These are phyloP conservation scores for Mycena leptocephala DNA, from an alignment of 768 basidiomycete genomes.

Conservation along the genomic window DNA sequence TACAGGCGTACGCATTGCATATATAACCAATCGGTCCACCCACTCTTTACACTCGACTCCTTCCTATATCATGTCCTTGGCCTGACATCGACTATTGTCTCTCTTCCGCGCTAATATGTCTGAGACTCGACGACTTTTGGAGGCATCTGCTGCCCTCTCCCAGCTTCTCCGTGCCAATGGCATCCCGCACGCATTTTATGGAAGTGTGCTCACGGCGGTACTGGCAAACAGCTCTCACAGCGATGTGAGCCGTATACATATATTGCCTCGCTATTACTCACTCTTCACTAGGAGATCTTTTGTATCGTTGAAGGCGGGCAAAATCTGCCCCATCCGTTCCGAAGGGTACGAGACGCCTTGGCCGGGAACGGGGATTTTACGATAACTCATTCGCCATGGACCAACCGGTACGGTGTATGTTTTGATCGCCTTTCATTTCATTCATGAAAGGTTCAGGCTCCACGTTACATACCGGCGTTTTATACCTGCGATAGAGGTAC, in stretches of 20 bases:
- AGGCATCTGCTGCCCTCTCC: slow-evolving; percentile 86
- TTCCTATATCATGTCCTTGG: slow-evolving; percentile 70
- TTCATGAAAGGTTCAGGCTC: slow-evolving; percentile 61
- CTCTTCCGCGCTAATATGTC: slow-evolving; percentile 64
- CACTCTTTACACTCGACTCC: slow-evolving; percentile 58
- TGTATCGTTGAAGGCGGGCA: slow-evolving; percentile 88
- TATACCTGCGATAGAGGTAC: slow-evolving; percentile 86
- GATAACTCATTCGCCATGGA: slow-evolving; percentile 87
- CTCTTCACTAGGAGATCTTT: slow-evolving; percentile 78
- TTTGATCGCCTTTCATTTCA: slow-evolving; percentile 12
- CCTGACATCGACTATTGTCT: slow-evolving; percentile 53
- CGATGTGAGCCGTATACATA: slow-evolving; percentile 61
- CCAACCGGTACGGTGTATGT: slow-evolving; percentile 73
- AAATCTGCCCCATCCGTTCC: slow-evolving; percentile 77
- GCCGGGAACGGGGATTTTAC: slow-evolving; percentile 76
- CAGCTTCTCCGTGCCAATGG: slow-evolving; percentile 67
- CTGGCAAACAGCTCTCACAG: slow-evolving; percentile 77
- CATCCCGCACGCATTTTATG: slow-evolving; percentile 89
- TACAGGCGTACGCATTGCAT: slow-evolving; percentile 67
- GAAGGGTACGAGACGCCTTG: slow-evolving; percentile 85
- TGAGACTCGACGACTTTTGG: slow-evolving; percentile 82
- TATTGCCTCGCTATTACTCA: slow-evolving; percentile 32
- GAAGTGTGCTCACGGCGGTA: slow-evolving; percentile 79
- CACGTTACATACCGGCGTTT: slow-evolving; percentile 83
- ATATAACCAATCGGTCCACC: slow-evolving; percentile 54